Evolutionary conservation across 1,139 yeast species (phyloP).

Genomic region (Lodderomyces orthopsilosis): DNA sequence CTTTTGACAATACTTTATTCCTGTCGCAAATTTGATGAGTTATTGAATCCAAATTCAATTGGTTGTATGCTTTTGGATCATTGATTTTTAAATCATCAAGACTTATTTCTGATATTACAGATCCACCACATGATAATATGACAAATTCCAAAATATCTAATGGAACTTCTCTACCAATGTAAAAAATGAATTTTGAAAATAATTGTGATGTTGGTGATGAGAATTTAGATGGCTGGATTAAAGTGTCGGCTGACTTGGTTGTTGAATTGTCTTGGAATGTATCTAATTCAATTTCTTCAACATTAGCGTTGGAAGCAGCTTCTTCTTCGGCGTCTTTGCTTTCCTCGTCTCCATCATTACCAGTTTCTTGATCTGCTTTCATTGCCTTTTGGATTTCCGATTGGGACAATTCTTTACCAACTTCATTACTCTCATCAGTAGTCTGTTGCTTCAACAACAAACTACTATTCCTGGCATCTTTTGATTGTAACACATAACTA

Average conservation of each 20-base stretch:
- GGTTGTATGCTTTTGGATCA: conserved; percentile 37
- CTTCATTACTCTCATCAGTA: conserved; percentile 23
- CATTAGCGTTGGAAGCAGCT: conserved; percentile 41
- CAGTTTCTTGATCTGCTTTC: conserved; percentile 45
- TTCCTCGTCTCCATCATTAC: conserved; percentile 21
- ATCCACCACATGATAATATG: conserved; percentile 85
- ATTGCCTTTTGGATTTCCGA: conserved; percentile 51
- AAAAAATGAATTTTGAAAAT: conserved; percentile 76
- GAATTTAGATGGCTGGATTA: conserved; percentile 74
- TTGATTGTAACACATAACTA: conserved; percentile 62
- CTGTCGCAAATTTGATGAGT: conserved; percentile 96
- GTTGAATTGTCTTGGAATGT: conserved; percentile 53
- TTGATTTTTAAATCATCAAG: conserved; percentile 65
- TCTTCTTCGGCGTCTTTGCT: conserved; percentile 37
- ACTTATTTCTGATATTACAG: conserved; percentile 80
- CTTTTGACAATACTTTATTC: conserved; percentile 73
- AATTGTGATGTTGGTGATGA: conserved; percentile 59
- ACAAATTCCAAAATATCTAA: conserved; percentile 87
- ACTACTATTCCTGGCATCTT: conserved; percentile 19
- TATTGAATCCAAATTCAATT: conserved; percentile 61
- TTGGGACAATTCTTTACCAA: conserved; percentile 39
- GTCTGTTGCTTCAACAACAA: conserved; percentile 20
- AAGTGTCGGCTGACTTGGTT: conserved; percentile 69
- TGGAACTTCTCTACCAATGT: conserved; percentile 93
- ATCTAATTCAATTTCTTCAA: conserved; percentile 55